Evolutionary conservation across 1,284 basidiomycete genomes (phyloP).

Genomic region (Garcileccinum viscosum): DNA sequence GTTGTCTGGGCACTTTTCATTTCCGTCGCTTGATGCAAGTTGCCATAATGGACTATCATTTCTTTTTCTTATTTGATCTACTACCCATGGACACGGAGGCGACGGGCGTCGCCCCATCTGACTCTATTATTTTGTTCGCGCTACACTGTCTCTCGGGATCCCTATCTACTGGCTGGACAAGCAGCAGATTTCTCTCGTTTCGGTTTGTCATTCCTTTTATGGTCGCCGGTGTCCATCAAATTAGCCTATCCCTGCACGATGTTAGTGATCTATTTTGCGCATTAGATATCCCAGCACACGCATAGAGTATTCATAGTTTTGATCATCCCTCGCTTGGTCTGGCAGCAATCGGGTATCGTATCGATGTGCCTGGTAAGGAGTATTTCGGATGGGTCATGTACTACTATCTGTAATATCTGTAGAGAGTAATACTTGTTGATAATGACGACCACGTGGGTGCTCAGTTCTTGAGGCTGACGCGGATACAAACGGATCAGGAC

Average conservation of each 20-base stretch:
- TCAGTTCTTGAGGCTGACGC: constrained; percentile 29
- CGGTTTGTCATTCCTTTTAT: constrained; percentile 17
- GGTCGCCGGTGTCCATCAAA: background rate
- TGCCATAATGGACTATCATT: background rate
- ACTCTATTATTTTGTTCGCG: background rate
- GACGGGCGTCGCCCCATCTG: background rate
- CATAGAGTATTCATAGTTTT: constrained; percentile 25
- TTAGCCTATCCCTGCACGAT: constrained; percentile 9
- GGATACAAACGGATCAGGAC: background rate
- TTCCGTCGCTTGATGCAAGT: constrained; percentile 10
- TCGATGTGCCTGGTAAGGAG: constrained; percentile 1
- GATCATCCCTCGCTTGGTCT: background rate
- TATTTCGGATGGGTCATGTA: background rate
- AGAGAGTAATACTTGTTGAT: background rate
- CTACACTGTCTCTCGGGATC: constrained; percentile 3
- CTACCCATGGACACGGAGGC: constrained; percentile 25
- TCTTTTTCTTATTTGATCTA: constrained; percentile 11
- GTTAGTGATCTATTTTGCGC: constrained; percentile 23
- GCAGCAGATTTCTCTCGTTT: constrained; percentile 1
- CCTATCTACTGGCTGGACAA: constrained; percentile 7
- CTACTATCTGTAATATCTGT: constrained; percentile 16
- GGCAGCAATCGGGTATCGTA: background rate
- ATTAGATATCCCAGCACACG: constrained; percentile 31
- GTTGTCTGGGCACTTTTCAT: constrained; percentile 17
- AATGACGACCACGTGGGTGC: background rate